Conservation (phyloP, 106 monocot genomes). For the Gastrodia elata region DNA sequence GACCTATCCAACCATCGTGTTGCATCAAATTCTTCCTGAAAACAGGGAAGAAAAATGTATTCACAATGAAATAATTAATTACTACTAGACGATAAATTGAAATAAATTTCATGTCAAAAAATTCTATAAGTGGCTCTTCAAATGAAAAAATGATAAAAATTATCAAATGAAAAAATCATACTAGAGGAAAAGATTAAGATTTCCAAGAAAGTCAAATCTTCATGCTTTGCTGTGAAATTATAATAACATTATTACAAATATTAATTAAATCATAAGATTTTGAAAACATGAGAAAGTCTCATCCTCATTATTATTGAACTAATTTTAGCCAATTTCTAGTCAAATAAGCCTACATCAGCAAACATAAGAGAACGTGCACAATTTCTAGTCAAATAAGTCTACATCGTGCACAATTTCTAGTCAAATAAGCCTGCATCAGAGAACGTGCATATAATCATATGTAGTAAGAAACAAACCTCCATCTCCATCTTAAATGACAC, state of each 20-base stretch:
- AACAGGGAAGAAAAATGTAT: constrained; percentile 7
- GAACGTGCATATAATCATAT: neutral
- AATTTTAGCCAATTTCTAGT: neutral
- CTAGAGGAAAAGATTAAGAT: neutral
- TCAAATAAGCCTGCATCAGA: neutral
- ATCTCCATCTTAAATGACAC: constrained; percentile 96
- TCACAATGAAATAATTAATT: neutral
- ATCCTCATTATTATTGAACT: neutral
- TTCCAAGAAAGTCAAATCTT: neutral
- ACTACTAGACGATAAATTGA: neutral
- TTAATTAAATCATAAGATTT: neutral
- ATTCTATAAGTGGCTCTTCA: neutral
- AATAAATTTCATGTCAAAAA: neutral
- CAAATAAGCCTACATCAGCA: too few relatives aligned
- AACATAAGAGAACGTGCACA: neutral
- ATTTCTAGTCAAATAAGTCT: neutral
- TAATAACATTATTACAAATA: neutral
- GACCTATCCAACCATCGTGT: constrained; percentile 91
- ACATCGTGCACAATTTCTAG: neutral
- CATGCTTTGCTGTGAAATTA: neutral
- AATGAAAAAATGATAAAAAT: neutral
- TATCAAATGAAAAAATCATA: neutral
- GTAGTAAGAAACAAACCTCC: constrained; percentile 46
- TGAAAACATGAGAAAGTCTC: neutral
- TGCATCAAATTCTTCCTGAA: constrained; percentile 97